Base-by-base conservation (phyloP, 257 asterid genomes). In the Solanum verrucosum region DNA sequence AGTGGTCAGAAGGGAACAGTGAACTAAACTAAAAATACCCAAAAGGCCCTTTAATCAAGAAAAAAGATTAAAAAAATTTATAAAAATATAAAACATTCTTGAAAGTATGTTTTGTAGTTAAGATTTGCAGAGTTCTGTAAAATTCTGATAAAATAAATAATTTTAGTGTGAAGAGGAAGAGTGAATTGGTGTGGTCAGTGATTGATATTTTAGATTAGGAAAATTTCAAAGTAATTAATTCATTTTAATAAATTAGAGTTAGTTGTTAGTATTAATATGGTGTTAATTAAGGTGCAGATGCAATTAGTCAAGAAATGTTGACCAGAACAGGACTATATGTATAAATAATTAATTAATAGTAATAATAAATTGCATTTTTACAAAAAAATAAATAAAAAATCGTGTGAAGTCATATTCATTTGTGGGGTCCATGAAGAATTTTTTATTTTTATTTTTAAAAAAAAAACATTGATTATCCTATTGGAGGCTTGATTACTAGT, bases 11-110 rank as follows among this genome's bases (percentile, higher is more conserved):
- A 16, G n/a, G 23, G 6, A 79, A 79, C 70, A 49, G 86, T 82
- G 86, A 82, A 82, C 86, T 72, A 9, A 33, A 34, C 59, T n/a
- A 2, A 67, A 84, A 85, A 73, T 49, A 44, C 44, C 88, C 84
- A 88, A 63, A 74, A 72, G 60, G 44, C 90, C 90, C 84, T 78
- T 78, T 88, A 86, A 86, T 89, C 88, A 74, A 86, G 87, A 87
- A 77, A 63, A 63, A n/a, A 63, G 35, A 56, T 9, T 9, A 38
- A 8, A 38, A 38, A 8, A 38, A 7, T 3, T n/a, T 20, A 16
- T 20, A 6, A 79, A 81, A 60, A 16, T 20, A n/a, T 3, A 79
- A 81, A 60, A 78, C 90, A 85, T 88, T 88, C 86, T 88, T 84
- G 81, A 75, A 74, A 75, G 59, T 38, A 37, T 15, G n/a, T 81